phyloP scores from a whole-genome alignment of 2,329 filamentous ascomycete species.

The Stemphylium vesicarium region DNA sequence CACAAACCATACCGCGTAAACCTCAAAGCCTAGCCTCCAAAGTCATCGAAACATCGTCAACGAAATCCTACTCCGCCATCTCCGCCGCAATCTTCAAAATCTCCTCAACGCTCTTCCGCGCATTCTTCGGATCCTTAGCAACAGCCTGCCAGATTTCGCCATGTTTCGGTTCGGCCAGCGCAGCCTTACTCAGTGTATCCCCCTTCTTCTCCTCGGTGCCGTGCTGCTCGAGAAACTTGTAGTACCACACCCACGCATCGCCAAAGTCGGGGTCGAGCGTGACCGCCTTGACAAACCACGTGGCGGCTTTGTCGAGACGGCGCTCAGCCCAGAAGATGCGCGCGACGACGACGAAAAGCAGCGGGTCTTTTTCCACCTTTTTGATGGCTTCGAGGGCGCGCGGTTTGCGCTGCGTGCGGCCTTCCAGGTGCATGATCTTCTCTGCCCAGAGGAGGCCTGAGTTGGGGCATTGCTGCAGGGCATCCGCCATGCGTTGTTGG shows the following conservation, averaged over 20 bases:
- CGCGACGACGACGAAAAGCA: slow-evolving; percentile 88
- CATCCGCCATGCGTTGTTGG: slow-evolving; percentile 90
- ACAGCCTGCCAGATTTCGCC: slow-evolving; percentile 90
- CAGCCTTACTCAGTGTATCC: slow-evolving; percentile 82
- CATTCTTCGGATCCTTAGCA: slow-evolving; percentile 85
- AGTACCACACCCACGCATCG: slow-evolving; percentile 98
- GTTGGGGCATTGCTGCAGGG: slow-evolving; percentile 86
- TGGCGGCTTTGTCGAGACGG: slow-evolving; percentile 89
- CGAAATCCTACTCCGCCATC: slow-evolving; percentile 52
- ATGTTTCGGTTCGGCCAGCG: slow-evolving; percentile 84
- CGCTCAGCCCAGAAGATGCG: slow-evolving; percentile 96
- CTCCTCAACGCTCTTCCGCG: slow-evolving; percentile 76
- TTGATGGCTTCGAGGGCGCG: slow-evolving; percentile 93
- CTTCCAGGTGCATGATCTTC: slow-evolving; percentile 92
- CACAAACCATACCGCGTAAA: neutral
- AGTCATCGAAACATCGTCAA: too few species aligned
- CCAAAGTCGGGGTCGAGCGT: slow-evolving; percentile 84
- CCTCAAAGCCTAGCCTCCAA: too few species aligned
- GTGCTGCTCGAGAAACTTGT: slow-evolving; percentile 89
- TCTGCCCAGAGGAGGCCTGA: slow-evolving; percentile 91
- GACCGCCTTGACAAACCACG: slow-evolving; percentile 97
- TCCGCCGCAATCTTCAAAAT: slow-evolving; percentile 79
- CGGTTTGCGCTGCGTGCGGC: slow-evolving; percentile 89
- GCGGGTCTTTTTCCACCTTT: slow-evolving; percentile 90
- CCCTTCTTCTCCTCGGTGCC: slow-evolving; percentile 91